phyloP scores from a whole-genome alignment of 169 alveolate species.

The Eimeria mitis region DNA sequence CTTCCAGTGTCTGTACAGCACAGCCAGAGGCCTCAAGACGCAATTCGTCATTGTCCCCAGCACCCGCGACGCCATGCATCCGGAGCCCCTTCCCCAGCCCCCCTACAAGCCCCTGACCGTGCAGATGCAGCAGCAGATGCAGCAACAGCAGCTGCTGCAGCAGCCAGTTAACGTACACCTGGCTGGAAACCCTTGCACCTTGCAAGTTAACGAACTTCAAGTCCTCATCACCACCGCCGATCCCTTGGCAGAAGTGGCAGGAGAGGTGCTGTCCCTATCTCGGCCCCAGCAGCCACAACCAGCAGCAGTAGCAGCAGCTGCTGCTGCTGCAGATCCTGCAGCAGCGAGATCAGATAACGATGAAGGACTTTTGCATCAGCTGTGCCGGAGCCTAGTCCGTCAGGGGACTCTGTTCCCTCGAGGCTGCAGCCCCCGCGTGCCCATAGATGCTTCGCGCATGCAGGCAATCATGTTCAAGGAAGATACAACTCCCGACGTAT shows the following conservation, averaged over 20 bases:
- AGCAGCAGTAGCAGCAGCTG: background rate
- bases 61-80: slow-evolving; percentile 74
- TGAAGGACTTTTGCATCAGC: slow-evolving; percentile 11
- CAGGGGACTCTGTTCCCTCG: slow-evolving; percentile 78
- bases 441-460: slow-evolving; percentile 59
- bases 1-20: slow-evolving; percentile 52
- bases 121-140: slow-evolving; percentile 69
- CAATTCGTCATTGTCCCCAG: slow-evolving; percentile 70
- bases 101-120: slow-evolving; percentile 14
- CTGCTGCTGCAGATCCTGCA: background rate
- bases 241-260: slow-evolving; percentile 78
- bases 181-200: slow-evolving; percentile 54
- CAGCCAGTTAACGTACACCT: slow-evolving; percentile 22
- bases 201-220: slow-evolving; percentile 70
- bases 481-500: slow-evolving; percentile 48
- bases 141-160: slow-evolving; percentile 7
- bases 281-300: slow-evolving; percentile 29
- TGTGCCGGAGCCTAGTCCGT: slow-evolving; percentile 68
- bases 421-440: slow-evolving; percentile 67
- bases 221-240: slow-evolving; percentile 73
- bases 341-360: background rate
- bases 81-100: slow-evolving; percentile 80
- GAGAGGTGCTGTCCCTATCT: slow-evolving; percentile 45
- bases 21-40: slow-evolving; percentile 51
- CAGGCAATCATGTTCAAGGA: slow-evolving; percentile 72